These are phyloP conservation scores for Hydnum rufescens DNA, from an alignment of 768 basidiomycete genomes.

Conservation along the genomic window DNA sequence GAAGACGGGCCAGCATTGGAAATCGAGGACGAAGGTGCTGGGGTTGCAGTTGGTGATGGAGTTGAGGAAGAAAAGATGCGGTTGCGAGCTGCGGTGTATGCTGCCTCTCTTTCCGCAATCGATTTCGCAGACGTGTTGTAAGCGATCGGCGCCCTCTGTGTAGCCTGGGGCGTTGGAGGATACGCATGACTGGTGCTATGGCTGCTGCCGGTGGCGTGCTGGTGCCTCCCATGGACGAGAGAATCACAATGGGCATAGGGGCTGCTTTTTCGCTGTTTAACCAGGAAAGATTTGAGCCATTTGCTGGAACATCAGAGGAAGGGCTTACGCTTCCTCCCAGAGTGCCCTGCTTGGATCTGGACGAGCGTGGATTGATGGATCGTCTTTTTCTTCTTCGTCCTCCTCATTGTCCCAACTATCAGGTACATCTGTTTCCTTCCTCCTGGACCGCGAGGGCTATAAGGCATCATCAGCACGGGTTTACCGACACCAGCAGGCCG, in stretches of 20 bases:
- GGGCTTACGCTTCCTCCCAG: slow-evolving; percentile 9
- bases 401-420: slow-evolving; percentile 9
- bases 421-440: slow-evolving; percentile 4
- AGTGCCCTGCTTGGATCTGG: neutral
- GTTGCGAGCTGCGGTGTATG: slow-evolving; percentile 11
- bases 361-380: neutral
- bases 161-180: slow-evolving; percentile 1
- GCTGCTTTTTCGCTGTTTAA: slow-evolving; percentile 3
- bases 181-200: neutral
- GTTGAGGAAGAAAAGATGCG: slow-evolving; percentile 8
- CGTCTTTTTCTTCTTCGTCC: slow-evolving; percentile 1
- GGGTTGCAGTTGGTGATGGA: neutral
- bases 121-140: too few species aligned
- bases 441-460: neutral
- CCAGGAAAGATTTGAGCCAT: neutral
- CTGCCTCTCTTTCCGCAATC: slow-evolving; percentile 10
- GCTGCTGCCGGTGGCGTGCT: slow-evolving; percentile 4
- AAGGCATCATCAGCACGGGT: too few species aligned
- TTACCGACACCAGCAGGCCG: too few species aligned
- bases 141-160: slow-evolving; percentile 1
- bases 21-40: neutral
- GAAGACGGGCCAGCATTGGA: too few species aligned
- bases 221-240: slow-evolving; percentile 1
- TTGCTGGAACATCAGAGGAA: neutral
- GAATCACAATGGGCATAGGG: neutral